Base-by-base conservation (phyloP, 192 early-diverging fungal species). In the Geranomyces variabilis region DNA sequence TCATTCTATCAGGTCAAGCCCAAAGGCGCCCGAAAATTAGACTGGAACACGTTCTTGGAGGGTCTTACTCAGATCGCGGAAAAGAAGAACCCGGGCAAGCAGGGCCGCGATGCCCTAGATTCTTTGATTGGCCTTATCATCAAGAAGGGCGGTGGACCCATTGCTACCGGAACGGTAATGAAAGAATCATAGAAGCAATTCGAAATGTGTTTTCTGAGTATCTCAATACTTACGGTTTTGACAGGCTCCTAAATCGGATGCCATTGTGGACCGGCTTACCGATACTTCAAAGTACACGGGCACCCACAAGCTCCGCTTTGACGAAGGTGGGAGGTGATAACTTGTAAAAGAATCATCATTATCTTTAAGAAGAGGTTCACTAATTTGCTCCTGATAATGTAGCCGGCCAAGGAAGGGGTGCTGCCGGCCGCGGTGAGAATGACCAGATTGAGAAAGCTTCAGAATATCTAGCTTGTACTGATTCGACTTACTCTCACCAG, bases 241-340 rank as follows among this genome's bases (percentile, higher is more conserved):
- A 8, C 51, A 81, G 80, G 60, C 74, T n/a, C 74, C 80, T 1
- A 30, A 76, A 30, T 59, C n/a, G 28, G 70, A 75, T 22, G 73
- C 70, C 43, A 56, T 81, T 34, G 33, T 66, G 30, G 74, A 81
- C 26, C 74, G 75, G 19, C 47, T 81, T 53, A 81, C 80, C 31
- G 76, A 81, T 63, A 73, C 70, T 12, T 75, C 76, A 1, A 70
- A 74, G 44, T 83, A 78, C 55, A 86, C 84, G 22, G 86, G 86
- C 12, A 82, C 83, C 9, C 84, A 86, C 73, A 87, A 86, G 63
- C 63, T 72, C 30, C 76, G 86, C 53, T 87, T 87, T 67, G 80
- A 87, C 63, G 79, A 72, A 64, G 63, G 63, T 64, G n/a, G n/a
- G 24, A 53, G 51, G 51, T 17, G 4, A 7, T 53, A 26, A n/a